Conservation (phyloP, 2,329 filamentous ascomycete species). For the Alternaria triticimaculans region DNA sequence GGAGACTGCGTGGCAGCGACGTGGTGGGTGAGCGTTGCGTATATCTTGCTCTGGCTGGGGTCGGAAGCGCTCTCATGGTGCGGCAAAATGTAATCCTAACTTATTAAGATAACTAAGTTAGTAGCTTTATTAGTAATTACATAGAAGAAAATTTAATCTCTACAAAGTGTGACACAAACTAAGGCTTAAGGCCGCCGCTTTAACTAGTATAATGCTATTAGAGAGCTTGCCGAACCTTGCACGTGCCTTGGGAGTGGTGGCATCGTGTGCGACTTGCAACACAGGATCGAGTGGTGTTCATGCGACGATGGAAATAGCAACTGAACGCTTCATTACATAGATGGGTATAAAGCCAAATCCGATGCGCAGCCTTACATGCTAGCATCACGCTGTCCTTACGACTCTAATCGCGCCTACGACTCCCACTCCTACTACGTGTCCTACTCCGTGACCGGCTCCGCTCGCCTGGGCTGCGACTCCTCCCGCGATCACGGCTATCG, state of each 20-base stretch:
- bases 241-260: background rate
- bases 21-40: background rate
- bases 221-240: background rate
- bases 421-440: background rate
- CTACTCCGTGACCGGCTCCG: slow-evolving; percentile 1
- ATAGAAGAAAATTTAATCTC: background rate
- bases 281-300: background rate
- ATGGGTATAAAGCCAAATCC: background rate
- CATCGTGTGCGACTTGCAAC: background rate
- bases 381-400: background rate
- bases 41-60: background rate
- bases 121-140: background rate
- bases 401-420: slow-evolving; percentile 2
- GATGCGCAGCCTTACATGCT: background rate
- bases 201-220: background rate
- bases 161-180: background rate
- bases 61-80: background rate
- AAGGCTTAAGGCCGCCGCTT: background rate
- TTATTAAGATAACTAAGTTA: background rate
- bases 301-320: background rate
- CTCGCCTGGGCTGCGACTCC: slow-evolving; percentile 18
- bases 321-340: background rate
- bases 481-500: slow-evolving; percentile 22
- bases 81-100: background rate
- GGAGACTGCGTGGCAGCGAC: background rate